phyloP scores from a whole-genome alignment of 257 asterid species.

The Leptodermis oblonga region DNA sequence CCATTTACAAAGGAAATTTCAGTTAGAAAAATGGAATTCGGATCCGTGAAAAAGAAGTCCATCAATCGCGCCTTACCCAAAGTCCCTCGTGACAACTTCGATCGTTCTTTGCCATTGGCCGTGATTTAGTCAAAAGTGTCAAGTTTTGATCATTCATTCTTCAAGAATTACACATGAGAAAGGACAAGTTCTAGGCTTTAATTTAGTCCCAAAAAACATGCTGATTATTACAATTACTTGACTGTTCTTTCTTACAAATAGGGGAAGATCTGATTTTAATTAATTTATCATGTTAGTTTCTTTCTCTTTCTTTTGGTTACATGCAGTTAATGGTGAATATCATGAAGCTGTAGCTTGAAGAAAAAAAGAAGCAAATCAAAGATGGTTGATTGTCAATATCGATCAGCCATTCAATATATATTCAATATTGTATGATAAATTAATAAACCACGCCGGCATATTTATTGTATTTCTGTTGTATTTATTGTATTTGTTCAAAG shows the following conservation, averaged over 20 bases:
- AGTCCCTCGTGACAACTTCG: slow-evolving; percentile 44
- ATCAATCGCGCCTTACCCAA: slow-evolving; percentile 26
- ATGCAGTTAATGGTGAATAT: not conserved
- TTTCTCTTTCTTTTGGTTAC: too few relatives aligned
- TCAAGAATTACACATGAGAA: not conserved
- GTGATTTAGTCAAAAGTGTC: slow-evolving; percentile 28
- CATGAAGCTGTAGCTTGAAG: not conserved
- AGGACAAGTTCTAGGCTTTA: not conserved
- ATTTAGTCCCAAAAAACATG: not conserved
- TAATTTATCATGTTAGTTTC: not conserved
- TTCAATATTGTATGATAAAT: not conserved
- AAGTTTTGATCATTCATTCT: not conserved
- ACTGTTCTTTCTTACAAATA: not conserved
- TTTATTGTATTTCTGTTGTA: too few relatives aligned
- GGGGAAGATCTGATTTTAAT: not conserved
- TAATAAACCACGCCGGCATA: not conserved
- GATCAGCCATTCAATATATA: not conserved
- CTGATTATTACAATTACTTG: not conserved
- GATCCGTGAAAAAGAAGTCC: slow-evolving; percentile 31
- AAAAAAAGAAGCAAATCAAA: not conserved
- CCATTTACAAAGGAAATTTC: slow-evolving; percentile 21
- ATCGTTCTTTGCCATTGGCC: slow-evolving; percentile 36
- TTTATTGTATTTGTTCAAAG: too few relatives aligned
- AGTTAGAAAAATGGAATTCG: slow-evolving; percentile 33
- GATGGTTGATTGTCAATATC: not conserved